A percentile compares a stretch with the other conserved stretches of the same genome.
Evolutionary conservation across 2,329 filamentous ascomycete species (phyloP).

Genomic region (Tolypocladium paradoxum): DNA sequence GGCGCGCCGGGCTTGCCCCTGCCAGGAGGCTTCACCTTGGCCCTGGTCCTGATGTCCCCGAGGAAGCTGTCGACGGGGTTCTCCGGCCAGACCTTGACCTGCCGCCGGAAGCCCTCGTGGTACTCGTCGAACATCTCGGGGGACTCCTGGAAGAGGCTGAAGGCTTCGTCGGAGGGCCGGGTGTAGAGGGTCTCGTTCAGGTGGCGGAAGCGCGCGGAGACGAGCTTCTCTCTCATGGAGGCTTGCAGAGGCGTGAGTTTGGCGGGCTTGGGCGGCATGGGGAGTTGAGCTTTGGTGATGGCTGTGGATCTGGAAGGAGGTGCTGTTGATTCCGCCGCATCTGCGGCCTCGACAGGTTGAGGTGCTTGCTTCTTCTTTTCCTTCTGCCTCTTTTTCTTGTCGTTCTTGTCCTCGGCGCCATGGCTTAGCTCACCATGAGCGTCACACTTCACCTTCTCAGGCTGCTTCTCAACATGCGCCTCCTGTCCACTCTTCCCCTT

Average conservation of each 20-base stretch:
- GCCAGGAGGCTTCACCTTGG: slow-evolving; percentile 31
- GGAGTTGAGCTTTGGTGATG: slow-evolving; percentile 15
- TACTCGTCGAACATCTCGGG: slow-evolving; percentile 96
- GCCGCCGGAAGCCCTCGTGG: slow-evolving; percentile 89
- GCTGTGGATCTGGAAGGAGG: slow-evolving; percentile 10
- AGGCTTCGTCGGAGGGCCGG: slow-evolving; percentile 72
- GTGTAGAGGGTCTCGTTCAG: slow-evolving; percentile 97
- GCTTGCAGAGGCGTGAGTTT: slow-evolving; percentile 88
- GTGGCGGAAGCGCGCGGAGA: slow-evolving; percentile 92
- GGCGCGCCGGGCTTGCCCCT: slow-evolving; percentile 19
- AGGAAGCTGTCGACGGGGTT: slow-evolving; percentile 92
- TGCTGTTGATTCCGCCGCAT: slow-evolving; percentile 8
- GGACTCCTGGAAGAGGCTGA: slow-evolving; percentile 68
- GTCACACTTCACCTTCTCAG: slow-evolving; percentile 1
- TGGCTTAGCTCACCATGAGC: slow-evolving; percentile 7
- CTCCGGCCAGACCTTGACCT: slow-evolving; percentile 92
- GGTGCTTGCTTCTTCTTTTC: slow-evolving; percentile 10
- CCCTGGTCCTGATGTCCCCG: slow-evolving; percentile 56
- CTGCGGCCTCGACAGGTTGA: slow-evolving; percentile 6
- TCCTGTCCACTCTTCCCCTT: slow-evolving; percentile 10
- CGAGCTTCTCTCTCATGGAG: slow-evolving; percentile 88
- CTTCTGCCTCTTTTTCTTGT: slow-evolving; percentile 16
- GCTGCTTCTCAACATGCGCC: slow-evolving; percentile 22
- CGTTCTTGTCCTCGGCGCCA: slow-evolving; percentile 28
- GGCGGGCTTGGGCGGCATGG: slow-evolving; percentile 30